Evolutionary conservation across 306 rosid genomes (phyloP).

Genomic region (Datisca glomerata): DNA sequence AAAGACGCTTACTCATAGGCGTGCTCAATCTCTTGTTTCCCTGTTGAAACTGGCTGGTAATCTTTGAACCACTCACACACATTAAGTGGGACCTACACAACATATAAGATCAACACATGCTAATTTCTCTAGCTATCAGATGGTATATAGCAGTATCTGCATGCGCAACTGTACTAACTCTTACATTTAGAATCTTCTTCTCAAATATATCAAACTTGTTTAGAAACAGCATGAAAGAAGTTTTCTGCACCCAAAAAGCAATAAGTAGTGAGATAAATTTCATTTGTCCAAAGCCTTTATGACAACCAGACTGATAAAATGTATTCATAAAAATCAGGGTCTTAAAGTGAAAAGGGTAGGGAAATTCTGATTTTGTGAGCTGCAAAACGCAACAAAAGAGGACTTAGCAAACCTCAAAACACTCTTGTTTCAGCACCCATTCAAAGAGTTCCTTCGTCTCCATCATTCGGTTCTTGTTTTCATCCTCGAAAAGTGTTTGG

Average conservation of each 20-base stretch:
- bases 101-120: slow-evolving; percentile 20
- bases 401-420: slow-evolving; percentile 70
- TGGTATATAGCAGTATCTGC: neutral
- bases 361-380: neutral
- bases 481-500: slow-evolving; percentile 97
- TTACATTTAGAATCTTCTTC: slow-evolving; percentile 84
- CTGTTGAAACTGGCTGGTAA: slow-evolving; percentile 82
- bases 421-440: slow-evolving; percentile 93
- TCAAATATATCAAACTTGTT: slow-evolving; percentile 97
- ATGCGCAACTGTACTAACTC: slow-evolving; percentile 14
- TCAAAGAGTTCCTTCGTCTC: slow-evolving; percentile 94
- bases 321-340: neutral
- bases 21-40: slow-evolving; percentile 89
- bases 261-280: too few species aligned
- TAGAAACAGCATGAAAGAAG: slow-evolving; percentile 94
- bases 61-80: slow-evolving; percentile 92
- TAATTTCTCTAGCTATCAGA: slow-evolving; percentile 5
- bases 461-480: slow-evolving; percentile 84
- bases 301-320: neutral
- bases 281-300: too few species aligned
- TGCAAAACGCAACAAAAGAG: neutral
- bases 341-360: neutral
- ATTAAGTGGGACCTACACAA: slow-evolving; percentile 73
- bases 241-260: slow-evolving; percentile 55
- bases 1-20: slow-evolving; percentile 72